Base-by-base conservation (phyloP, 2,329 filamentous ascomycete species). In the Parastagonospora nodorum region DNA sequence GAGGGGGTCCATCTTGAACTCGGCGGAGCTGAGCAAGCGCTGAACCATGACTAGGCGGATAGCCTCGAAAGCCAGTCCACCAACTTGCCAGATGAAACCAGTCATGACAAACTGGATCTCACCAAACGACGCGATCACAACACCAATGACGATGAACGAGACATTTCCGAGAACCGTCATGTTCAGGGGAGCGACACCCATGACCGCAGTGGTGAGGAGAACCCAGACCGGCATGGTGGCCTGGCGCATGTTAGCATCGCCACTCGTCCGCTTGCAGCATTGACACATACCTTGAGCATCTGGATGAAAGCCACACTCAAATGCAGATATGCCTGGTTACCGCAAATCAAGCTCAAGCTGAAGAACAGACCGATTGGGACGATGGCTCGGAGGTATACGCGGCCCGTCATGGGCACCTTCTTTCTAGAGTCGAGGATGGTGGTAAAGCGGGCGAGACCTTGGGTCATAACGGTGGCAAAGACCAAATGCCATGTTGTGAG, bases 221-320 rank as follows among this genome's bases (percentile, higher is more conserved):
- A 97, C 92, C 46, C 92, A 92, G 52, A 97, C 92, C 12, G 94
- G 94, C 29, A 90, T 97, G 37, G 92, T 97, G 61, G 94, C 94
- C 90, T 92, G 58, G 29, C 5, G 29, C 9, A 35, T 30, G 58
- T 64, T 45, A 58, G 53, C 29, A 46, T 29, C 19, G 27, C 12
- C 16, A 8, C 1, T n/a, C n/a, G 9, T 5, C 30, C 11, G 5
- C 2, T 29, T 6, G 16, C 14, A 15, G n/a, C 12, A 6, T 31
- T 32, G n/a, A 2, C 12, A 63, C 73, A 32, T 63, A 91, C 88
- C 89, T 97, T 97, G 75, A 97, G 87, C 93, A 97, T 97, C 82
- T 97, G 93, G 69, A 97, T 97, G 76, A 97, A 97, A 53, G 93
- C 89, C 51, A 97, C 93, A 62, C 89, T 94, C 55, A 97, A 85